phyloP scores from a whole-genome alignment of 2,329 filamentous ascomycete genomes.

The Fusarium robinianum region DNA sequence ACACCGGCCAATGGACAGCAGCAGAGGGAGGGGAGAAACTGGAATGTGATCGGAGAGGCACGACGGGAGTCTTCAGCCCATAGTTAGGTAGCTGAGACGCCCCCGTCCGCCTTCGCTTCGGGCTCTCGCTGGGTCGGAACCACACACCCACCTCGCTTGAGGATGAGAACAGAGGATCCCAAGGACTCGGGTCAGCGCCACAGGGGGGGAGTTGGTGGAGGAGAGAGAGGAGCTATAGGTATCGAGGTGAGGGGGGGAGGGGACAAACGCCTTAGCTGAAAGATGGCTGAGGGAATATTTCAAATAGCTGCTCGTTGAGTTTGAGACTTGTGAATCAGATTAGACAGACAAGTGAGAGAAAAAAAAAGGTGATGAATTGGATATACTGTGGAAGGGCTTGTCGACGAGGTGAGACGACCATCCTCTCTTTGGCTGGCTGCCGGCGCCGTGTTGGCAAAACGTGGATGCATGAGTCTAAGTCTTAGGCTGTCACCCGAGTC shows the following conservation, averaged over 20 bases:
- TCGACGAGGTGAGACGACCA: too few relatives aligned
- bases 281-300: conserved; percentile 14
- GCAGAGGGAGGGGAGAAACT: conserved; percentile 3
- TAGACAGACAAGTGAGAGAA: too few relatives aligned
- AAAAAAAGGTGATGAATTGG: conserved; percentile 6
- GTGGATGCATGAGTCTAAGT: conserved; percentile 15
- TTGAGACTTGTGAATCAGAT: too few relatives aligned
- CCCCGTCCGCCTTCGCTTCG: conserved; percentile 12
- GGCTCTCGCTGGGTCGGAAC: conserved; percentile 8
- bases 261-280: too few relatives aligned
- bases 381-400: neutral
- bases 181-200: conserved; percentile 23
- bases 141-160: too few relatives aligned
- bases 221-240: neutral
- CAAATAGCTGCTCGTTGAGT: too few relatives aligned
- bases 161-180: too few relatives aligned
- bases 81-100: too few relatives aligned
- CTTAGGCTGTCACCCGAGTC: neutral
- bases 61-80: conserved; percentile 8
- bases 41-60: conserved; percentile 26
- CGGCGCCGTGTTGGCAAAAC: conserved; percentile 7
- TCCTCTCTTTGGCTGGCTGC: too few relatives aligned
- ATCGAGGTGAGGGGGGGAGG: neutral
- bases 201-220: conserved; percentile 2
- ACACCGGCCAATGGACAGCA: neutral